A percentile compares a stretch with the other conserved stretches of the same genome.
Conservation (phyloP, 306 rosid genomes). For the Quercus gilva region DNA sequence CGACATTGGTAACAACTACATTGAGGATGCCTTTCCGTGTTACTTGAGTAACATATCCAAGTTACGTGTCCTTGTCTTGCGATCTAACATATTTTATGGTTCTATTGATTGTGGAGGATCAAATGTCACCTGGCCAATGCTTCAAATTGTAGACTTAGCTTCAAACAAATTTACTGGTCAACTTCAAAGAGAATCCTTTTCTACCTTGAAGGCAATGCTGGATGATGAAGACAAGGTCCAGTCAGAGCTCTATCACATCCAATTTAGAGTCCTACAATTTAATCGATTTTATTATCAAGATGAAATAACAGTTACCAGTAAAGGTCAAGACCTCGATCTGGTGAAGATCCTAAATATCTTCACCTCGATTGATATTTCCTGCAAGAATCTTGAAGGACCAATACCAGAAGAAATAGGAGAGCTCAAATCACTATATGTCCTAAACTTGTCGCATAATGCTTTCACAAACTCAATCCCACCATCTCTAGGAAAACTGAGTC, state of each 20-base stretch:
- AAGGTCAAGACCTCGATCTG: neutral
- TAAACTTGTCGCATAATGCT: conserved; percentile 25
- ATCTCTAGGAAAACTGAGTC: conserved; percentile 12
- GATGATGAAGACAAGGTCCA: neutral
- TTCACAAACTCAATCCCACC: conserved; percentile 32
- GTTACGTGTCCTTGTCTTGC: conserved; percentile 28
- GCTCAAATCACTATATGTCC: conserved; percentile 4
- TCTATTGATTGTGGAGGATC: neutral
- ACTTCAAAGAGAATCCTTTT: conserved; percentile 27
- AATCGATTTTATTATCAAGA: conserved; percentile 28
- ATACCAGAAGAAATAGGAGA: conserved; percentile 15
- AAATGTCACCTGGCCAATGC: conserved; percentile 12
- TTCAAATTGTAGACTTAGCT: conserved; percentile 41
- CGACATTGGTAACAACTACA: conserved; percentile 36
- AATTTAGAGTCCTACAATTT: neutral
- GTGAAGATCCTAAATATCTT: neutral
- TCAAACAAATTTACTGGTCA: conserved; percentile 35
- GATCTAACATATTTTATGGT: conserved; percentile 30
- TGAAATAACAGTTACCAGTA: conserved; percentile 3
- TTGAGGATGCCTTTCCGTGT: conserved; percentile 21
- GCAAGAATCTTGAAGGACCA: conserved; percentile 17
- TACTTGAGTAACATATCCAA: conserved; percentile 4
- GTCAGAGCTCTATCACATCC: neutral
- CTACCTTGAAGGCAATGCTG: conserved; percentile 44
- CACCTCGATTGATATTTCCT: conserved; percentile 16